These are phyloP conservation scores for Thymus mandschuricus DNA, from an alignment of 257 asterid species.

Conservation along the genomic window DNA sequence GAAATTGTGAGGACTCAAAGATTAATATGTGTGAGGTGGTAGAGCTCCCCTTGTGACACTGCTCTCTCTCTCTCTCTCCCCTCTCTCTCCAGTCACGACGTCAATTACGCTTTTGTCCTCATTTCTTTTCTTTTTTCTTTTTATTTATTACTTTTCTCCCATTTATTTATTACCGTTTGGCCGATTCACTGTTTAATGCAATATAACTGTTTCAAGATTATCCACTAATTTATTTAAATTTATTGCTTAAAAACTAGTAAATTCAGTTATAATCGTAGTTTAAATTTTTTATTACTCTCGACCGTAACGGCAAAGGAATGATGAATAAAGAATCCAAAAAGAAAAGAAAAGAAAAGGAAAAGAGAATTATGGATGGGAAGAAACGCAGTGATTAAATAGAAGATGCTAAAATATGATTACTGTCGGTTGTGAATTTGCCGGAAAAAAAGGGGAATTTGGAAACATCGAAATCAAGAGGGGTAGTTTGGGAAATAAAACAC, in stretches of 20 bases:
- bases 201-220: too few species aligned
- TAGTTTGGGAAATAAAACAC: conserved; percentile 28
- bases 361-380: not conserved
- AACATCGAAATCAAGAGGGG: conserved; percentile 31
- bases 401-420: not conserved
- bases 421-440: conserved; percentile 44
- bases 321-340: too few species aligned
- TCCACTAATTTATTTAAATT: too few species aligned
- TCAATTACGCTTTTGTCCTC: conserved; percentile 28
- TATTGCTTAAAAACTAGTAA: too few species aligned
- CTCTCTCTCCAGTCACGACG: conserved; percentile 20
- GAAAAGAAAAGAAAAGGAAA: not conserved
- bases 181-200: too few species aligned
- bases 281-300: too few species aligned
- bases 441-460: conserved; percentile 29
- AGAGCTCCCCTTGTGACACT: conserved; percentile 39
- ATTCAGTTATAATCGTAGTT: too few species aligned
- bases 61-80: conserved; percentile 3
- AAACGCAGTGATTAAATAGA: not conserved
- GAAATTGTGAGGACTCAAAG: conserved; percentile 20
- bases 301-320: not conserved
- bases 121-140: not conserved
- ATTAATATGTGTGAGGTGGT: conserved; percentile 49
- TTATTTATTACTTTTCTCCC: not conserved
- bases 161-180: not conserved